Evolutionary conservation across 148 eudicot genomes (phyloP).

Genomic region (Nepenthes gracilis): DNA sequence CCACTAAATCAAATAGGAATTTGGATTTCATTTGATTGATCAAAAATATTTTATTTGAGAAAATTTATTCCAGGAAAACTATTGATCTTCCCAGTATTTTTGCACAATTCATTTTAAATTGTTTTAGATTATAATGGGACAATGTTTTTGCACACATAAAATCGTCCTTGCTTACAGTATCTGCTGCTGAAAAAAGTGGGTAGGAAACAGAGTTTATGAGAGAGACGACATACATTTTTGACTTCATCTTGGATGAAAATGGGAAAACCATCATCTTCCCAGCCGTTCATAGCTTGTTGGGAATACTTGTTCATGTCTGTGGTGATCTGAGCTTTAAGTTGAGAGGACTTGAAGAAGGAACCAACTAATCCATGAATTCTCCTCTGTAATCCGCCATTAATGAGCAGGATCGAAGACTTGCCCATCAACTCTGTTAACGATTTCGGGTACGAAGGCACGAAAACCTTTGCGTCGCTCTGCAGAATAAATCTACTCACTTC

Average conservation of each 20-base stretch:
- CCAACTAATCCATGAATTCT: conserved; percentile 79
- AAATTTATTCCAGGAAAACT: too few relatives aligned
- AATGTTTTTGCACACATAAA: too few relatives aligned
- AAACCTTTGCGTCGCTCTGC: conserved; percentile 65
- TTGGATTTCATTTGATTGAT: too few relatives aligned
- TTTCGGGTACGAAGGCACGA: conserved; percentile 87
- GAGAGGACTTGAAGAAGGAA: conserved; percentile 60
- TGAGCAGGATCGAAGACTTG: conserved; percentile 56
- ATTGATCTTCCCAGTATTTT: too few relatives aligned
- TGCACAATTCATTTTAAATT: too few relatives aligned
- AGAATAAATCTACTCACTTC: conserved; percentile 71
- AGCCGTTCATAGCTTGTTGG: conserved; percentile 40
- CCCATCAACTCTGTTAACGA: conserved; percentile 84
- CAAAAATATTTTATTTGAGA: too few relatives aligned
- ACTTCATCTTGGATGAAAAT: conserved; percentile 73
- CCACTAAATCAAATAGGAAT: too few relatives aligned
- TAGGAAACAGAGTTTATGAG: background rate
- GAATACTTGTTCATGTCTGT: conserved; percentile 45
- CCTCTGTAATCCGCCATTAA: conserved; percentile 76
- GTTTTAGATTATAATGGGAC: too few relatives aligned
- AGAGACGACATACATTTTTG: conserved; percentile 30
- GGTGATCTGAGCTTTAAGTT: conserved; percentile 66
- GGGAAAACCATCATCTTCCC: conserved; percentile 32
- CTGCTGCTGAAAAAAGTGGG: too few relatives aligned
- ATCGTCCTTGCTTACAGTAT: too few relatives aligned